Percentiles rank a stretch among this genome's conserved stretches.
Evolutionary conservation across 2,329 filamentous ascomycete genomes (phyloP).

Genomic region (Aspergillus unguis): DNA sequence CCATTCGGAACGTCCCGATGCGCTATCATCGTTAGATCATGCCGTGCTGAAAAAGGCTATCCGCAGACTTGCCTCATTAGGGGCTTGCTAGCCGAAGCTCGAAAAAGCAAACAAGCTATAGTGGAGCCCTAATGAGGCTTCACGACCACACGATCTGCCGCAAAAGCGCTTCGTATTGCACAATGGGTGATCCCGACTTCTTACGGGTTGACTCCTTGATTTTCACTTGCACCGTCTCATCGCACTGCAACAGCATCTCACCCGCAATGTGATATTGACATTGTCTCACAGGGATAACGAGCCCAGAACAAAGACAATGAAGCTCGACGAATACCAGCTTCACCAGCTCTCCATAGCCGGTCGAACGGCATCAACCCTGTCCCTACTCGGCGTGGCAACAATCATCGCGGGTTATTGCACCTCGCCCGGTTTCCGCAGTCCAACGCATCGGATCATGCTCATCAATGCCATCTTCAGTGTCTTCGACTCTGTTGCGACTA

Average conservation of each 20-base stretch:
- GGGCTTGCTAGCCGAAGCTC: not conserved
- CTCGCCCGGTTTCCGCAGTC: slow-evolving; percentile 36
- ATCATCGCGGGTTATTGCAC: slow-evolving; percentile 33
- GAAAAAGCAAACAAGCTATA: not conserved
- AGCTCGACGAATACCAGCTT: slow-evolving; percentile 26
- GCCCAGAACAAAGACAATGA: slow-evolving; percentile 13
- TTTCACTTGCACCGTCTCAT: not conserved
- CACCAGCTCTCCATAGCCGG: slow-evolving; percentile 27
- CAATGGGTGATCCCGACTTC: not conserved
- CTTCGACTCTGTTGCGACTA: slow-evolving; percentile 38
- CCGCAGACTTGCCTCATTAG: too few species aligned
- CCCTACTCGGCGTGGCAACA: slow-evolving; percentile 33
- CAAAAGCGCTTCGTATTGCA: slow-evolving; percentile 5
- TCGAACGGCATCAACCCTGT: slow-evolving; percentile 31
- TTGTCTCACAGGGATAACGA: not conserved
- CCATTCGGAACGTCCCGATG: too few species aligned
- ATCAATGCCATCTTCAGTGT: slow-evolving; percentile 40
- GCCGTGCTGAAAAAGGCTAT: too few species aligned
- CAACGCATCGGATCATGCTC: slow-evolving; percentile 40
- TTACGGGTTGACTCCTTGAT: not conserved
- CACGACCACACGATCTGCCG: not conserved
- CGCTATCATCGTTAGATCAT: too few species aligned
- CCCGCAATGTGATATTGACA: not conserved
- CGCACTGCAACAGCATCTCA: not conserved
- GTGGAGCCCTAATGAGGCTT: not conserved